Evolutionary conservation across 208 protist genomes (phyloP).

Genomic region (Acanthamoeba triangularis): DNA sequence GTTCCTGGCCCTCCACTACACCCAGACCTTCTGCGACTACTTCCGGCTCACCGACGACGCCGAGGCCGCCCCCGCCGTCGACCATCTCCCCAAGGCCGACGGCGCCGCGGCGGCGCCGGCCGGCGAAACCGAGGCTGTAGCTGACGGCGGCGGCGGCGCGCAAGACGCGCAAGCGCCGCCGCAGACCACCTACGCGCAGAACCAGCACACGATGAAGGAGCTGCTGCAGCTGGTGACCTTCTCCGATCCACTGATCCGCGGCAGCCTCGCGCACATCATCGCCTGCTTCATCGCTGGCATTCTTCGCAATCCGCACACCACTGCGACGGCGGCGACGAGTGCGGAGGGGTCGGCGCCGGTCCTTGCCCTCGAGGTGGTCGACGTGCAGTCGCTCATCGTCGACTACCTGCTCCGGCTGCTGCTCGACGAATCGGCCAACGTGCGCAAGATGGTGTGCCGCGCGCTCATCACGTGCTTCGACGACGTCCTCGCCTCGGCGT

Average conservation of each 20-base stretch:
- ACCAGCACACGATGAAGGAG: constrained; percentile 14
- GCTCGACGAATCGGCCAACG: constrained; percentile 71
- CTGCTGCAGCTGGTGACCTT: constrained; percentile 66
- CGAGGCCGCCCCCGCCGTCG: neutral
- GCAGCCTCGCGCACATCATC: constrained; percentile 46
- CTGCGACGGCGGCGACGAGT: too few species aligned
- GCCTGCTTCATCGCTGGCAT: constrained; percentile 46
- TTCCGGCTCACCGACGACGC: constrained; percentile 24
- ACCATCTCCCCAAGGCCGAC: neutral
- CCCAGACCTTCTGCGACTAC: constrained; percentile 57
- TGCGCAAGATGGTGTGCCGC: constrained; percentile 43
- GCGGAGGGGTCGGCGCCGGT: neutral
- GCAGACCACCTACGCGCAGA: neutral
- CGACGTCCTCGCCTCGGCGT: neutral
- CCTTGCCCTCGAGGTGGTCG: neutral
- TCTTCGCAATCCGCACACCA: constrained; percentile 20
- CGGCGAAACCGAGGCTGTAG: too few species aligned
- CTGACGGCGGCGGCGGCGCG: neutral
- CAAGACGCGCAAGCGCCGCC: too few species aligned
- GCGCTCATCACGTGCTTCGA: constrained; percentile 59
- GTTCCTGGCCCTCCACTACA: constrained; percentile 49
- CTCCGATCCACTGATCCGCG: constrained; percentile 53
- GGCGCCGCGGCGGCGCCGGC: too few species aligned
- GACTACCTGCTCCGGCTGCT: constrained; percentile 51
- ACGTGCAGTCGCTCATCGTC: constrained; percentile 12